Base-by-base conservation (phyloP, 495 filamentous ascomycete genomes). In the Tuber microsphaerosporum region DNA sequence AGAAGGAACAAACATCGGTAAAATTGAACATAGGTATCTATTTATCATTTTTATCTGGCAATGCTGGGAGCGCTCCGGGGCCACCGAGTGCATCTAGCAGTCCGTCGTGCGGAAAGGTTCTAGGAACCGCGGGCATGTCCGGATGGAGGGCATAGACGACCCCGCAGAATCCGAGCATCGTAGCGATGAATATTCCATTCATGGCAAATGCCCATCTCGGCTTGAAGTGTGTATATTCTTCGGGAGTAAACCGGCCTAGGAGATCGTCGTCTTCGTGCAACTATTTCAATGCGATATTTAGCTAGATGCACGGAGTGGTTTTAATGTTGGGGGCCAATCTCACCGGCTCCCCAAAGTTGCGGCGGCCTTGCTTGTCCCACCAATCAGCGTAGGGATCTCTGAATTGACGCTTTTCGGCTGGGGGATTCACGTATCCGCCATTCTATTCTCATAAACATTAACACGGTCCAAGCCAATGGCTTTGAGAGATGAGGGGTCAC, bases 321-420 rank as follows among this genome's bases (percentile, higher is more conserved):
- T 65, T 65, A 12, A 1, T 31, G n/a, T n/a, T 37, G 34, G 34
- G 42, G 69, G 56, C 7, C 2, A 10, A 44, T 65, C 77, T 31
- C 70, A 82, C 89, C 6, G 94, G 92, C 85, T 99, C 96, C 81
- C 93, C 93, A 80, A 90, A 99, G 86, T 98, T 97, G 75, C 94
- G 90, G 80, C 94, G 91, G 84, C 97, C 94, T 83, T 98, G 94
- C 86, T 93, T 91, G 84, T 98, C 94, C 94, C 94, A 98, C 93
- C 94, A 98, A 83, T 93, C 91, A 80, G 85, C 94, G 83, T 98
- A 89, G 48, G 96, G 96, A 83, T 98, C 96, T 83, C 96, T 92
- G 85, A 92, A 90, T 83, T 91, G 89, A 77, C 94, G 92, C 86
- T 95, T 97, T 81, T 92, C 85, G 48, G 85, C 86, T 17, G 91